These are phyloP conservation scores for Nepenthes mirabilis DNA, from an alignment of 148 eudicot genomes.

Conservation along the genomic window DNA sequence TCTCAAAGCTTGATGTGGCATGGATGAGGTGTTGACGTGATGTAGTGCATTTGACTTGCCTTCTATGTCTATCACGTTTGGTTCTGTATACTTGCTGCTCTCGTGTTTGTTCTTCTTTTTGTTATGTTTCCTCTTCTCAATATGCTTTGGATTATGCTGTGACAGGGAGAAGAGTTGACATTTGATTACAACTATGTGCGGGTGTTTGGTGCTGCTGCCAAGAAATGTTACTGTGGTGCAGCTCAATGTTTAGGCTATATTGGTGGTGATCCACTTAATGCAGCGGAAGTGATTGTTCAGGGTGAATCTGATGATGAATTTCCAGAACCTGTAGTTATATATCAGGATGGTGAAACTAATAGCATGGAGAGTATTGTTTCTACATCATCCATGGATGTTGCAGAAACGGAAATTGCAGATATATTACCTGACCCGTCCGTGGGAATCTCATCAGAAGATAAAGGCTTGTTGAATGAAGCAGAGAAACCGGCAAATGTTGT, in stretches of 20 bases:
- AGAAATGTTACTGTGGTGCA: slow-evolving; percentile 92
- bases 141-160: slow-evolving; percentile 7
- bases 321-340: slow-evolving; percentile 61
- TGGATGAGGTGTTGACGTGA: too few species aligned
- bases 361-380: slow-evolving; percentile 19
- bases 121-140: neutral
- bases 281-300: slow-evolving; percentile 59
- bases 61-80: too few species aligned
- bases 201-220: slow-evolving; percentile 98
- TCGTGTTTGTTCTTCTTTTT: neutral
- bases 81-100: neutral
- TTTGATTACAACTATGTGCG: slow-evolving; percentile 96
- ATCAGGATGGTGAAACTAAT: slow-evolving; percentile 39
- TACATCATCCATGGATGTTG: slow-evolving; percentile 17
- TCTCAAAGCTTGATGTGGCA: too few species aligned
- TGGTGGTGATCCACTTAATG: slow-evolving; percentile 73
- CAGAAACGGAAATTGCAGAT: slow-evolving; percentile 12
- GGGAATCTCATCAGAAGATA: slow-evolving; percentile 8
- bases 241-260: slow-evolving; percentile 79
- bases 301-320: slow-evolving; percentile 91
- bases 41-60: too few species aligned
- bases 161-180: slow-evolving; percentile 91
- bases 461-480: slow-evolving; percentile 4
- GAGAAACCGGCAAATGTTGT: slow-evolving; percentile 11
- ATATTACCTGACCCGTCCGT: slow-evolving; percentile 5